Base-by-base conservation (phyloP, 352 stramenopile genomes). In the Peronospora belbahrii region DNA sequence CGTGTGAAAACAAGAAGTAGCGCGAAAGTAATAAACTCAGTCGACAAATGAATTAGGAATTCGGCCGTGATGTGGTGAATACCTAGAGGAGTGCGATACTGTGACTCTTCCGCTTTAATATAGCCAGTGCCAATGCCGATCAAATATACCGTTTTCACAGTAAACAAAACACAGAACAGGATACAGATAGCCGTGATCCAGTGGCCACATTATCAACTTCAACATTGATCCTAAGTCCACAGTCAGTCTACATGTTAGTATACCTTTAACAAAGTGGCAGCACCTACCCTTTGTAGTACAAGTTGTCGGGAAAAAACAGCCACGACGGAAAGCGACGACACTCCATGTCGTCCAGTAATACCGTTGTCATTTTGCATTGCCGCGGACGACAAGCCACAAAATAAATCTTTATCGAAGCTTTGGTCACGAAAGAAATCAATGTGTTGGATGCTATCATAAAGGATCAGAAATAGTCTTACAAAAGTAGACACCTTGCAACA, bases 351-450 rank as follows among this genome's bases (percentile, higher is more conserved):
- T 2, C 33, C 37, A 9, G 27, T 13, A 6, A 28, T 46, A 31
- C 48, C 45, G 28, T 64, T 60, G 28, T 48, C 49, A 36, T 53
- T 62, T 20, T 37, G 43, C 27, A 64, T 63, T 9, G 60, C 56
- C 2, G 55, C 63, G 3, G 59, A 59, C 4, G 72, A 73, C n/a
- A 82, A 67, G 42, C 87, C 74, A 32, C 87, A 89, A 58, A 87
- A 89, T 25, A 89, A 86, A 41, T 88, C 79, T 30, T 90, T 75
- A 36, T 88, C 74, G 0, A 65, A 67, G 1, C 70, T 74, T 50
- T 85, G 77, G 18, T 64, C 78, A 20, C 72, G 74, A 59, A 90
- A 90, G 52, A 90, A 90, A 41, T 85, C 70, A 48, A 85, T 83
- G 20, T 88, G 65, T 24, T 70, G 75, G 25, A 81, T 62, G 52